phyloP scores from a whole-genome alignment of 2,329 filamentous ascomycete species.

The Fusarium sp. region DNA sequence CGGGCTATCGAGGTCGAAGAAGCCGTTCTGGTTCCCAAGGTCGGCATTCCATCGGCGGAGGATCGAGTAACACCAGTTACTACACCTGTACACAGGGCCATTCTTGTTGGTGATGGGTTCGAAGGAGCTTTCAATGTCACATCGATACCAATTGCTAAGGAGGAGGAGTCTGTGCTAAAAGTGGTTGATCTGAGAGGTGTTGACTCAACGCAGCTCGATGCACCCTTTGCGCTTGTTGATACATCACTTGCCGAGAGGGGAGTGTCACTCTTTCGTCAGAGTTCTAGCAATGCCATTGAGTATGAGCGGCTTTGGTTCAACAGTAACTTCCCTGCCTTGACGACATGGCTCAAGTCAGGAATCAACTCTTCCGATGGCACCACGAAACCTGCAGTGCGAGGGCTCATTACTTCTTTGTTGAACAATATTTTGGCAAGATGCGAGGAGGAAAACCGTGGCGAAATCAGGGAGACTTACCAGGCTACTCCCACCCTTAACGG shows the following conservation, averaged over 20 bases:
- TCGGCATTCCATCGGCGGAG: conserved; percentile 76
- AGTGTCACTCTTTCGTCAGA: conserved; percentile 74
- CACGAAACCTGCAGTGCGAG: conserved; percentile 74
- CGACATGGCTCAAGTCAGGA: conserved; percentile 72
- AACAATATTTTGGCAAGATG: conserved; percentile 64
- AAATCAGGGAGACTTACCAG: conserved; percentile 54
- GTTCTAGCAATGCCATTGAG: conserved; percentile 74
- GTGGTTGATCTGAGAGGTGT: conserved; percentile 69
- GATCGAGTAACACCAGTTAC: conserved; percentile 75
- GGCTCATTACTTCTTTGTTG: conserved; percentile 75
- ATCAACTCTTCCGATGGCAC: conserved; percentile 54
- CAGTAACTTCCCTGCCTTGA: conserved; percentile 74
- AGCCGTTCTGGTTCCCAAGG: conserved; percentile 77
- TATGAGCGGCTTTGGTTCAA: conserved; percentile 81
- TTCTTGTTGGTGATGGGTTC: conserved; percentile 80
- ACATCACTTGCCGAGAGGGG: conserved; percentile 71
- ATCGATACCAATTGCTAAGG: conserved; percentile 55
- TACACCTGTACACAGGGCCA: conserved; percentile 85
- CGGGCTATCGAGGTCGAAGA: conserved; percentile 64
- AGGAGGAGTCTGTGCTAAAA: conserved; percentile 59
- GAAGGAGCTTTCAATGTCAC: conserved; percentile 70
- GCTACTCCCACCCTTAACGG: background rate
- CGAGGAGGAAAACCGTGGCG: conserved; percentile 54
- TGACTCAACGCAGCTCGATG: conserved; percentile 50
- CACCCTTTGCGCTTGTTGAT: conserved; percentile 71